A percentile compares a stretch with the other conserved stretches of the same genome.
phyloP scores from a whole-genome alignment of 306 rosid species.

The Astragalus glycyphyllos region DNA sequence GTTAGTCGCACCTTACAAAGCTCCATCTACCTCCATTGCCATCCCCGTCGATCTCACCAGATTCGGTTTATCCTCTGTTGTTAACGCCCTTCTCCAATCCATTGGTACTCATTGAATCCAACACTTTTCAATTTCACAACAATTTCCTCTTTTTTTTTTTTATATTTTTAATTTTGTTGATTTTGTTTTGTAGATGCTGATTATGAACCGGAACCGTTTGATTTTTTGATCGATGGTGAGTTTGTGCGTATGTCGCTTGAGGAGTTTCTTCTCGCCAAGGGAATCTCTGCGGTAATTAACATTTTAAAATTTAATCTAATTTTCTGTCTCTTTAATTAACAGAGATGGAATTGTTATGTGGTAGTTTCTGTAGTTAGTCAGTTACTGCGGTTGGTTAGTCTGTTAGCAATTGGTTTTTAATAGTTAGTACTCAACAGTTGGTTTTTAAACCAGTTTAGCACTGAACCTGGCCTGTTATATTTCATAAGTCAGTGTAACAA shows the following conservation, averaged over 20 bases:
- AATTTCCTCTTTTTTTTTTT: background rate
- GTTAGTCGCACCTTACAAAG: conserved; percentile 57
- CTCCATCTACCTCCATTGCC: conserved; percentile 61
- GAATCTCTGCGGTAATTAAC: conserved; percentile 74
- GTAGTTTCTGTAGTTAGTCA: no score
- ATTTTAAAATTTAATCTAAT: background rate
- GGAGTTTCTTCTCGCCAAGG: conserved; percentile 82
- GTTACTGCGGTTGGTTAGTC: no score
- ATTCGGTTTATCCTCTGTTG: conserved; percentile 77
- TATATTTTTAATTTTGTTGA: background rate
- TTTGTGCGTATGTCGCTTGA: conserved; percentile 85
- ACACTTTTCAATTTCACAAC: background rate
- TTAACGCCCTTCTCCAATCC: conserved; percentile 69
- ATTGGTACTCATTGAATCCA: background rate
- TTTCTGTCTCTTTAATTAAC: no score
- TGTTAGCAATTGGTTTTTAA: no score
- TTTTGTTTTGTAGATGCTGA: conserved; percentile 57
- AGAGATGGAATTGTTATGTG: no score
- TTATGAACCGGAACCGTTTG: conserved; percentile 73
- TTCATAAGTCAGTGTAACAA: background rate
- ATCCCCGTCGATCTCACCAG: conserved; percentile 78
- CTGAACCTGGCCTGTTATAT: background rate
- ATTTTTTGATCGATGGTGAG: conserved; percentile 88
- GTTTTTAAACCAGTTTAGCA: background rate
- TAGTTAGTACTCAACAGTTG: no score